Conservation (phyloP, 495 filamentous ascomycete species). For the Tetracladium setigerum region DNA sequence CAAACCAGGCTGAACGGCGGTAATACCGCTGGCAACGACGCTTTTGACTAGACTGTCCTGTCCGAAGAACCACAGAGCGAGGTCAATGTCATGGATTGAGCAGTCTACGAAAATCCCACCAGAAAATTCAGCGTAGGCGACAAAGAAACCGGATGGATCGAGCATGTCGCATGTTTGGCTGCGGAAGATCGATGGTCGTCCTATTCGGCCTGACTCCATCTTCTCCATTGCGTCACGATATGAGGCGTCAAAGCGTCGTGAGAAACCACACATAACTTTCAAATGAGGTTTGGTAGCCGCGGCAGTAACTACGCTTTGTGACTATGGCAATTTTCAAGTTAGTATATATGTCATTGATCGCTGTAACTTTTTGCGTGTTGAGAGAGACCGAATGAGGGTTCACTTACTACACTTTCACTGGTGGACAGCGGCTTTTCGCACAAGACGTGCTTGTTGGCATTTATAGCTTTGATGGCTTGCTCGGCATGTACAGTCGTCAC, state of each 20-base stretch:
- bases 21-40: conserved; percentile 47
- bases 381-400: neutral
- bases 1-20: conserved; percentile 52
- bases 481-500: conserved; percentile 50
- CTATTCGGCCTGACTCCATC: conserved; percentile 39
- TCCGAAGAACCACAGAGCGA: conserved; percentile 51
- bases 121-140: conserved; percentile 45
- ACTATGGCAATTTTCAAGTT: conserved; percentile 31
- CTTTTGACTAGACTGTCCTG: conserved; percentile 39
- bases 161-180: conserved; percentile 51
- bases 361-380: neutral
- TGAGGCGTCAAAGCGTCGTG: conserved; percentile 47
- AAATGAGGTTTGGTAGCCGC: conserved; percentile 41
- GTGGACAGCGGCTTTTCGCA: conserved; percentile 50
- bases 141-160: conserved; percentile 48
- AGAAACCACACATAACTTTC: conserved; percentile 55
- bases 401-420: conserved; percentile 43
- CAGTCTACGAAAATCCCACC: conserved; percentile 54
- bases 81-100: conserved; percentile 51
- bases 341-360: neutral
- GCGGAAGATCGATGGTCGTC: conserved; percentile 43
- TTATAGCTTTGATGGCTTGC: conserved; percentile 47
- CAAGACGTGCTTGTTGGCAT: conserved; percentile 43
- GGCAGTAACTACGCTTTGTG: conserved; percentile 42
- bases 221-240: conserved; percentile 45